Conservation (phyloP, 73 alveolate genomes). For the Paramecium caudatum region DNA sequence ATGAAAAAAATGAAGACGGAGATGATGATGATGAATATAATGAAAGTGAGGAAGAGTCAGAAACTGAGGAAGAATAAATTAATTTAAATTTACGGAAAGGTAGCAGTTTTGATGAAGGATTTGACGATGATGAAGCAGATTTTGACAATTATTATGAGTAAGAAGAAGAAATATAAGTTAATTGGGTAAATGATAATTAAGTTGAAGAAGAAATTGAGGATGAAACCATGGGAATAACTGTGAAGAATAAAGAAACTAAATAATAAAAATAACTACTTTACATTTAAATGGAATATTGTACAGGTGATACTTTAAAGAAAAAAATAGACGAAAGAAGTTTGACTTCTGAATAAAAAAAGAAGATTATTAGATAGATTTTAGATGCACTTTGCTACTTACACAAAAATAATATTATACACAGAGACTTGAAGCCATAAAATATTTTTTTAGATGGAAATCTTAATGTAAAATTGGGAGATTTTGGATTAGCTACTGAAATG, state of each 20-base stretch:
- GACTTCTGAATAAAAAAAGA: conserved; percentile 54
- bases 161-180: neutral
- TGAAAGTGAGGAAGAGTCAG: conserved; percentile 50
- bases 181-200: neutral
- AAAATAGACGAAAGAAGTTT: conserved; percentile 66
- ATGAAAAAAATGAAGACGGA: conserved; percentile 69
- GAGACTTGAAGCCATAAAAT: conserved; percentile 98
- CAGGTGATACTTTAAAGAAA: conserved; percentile 77
- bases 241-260: too few relatives aligned
- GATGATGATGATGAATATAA: neutral
- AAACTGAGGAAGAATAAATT: neutral
- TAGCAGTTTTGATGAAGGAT: conserved; percentile 50
- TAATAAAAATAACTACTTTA: conserved; percentile 42
- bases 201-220: neutral
- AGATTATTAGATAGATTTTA: conserved; percentile 87
- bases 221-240: too few relatives aligned
- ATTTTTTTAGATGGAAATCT: conserved; percentile 89
- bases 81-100: neutral
- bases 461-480: conserved; percentile 95
- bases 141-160: neutral
- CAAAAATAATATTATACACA: conserved; percentile 87
- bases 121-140: neutral
- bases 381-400: conserved; percentile 93
- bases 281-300: conserved; percentile 80
- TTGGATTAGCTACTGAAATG: conserved; percentile 93